These are phyloP conservation scores for Arthrobotrys iridis DNA, from an alignment of 2,329 filamentous ascomycete genomes.

Conservation along the genomic window DNA sequence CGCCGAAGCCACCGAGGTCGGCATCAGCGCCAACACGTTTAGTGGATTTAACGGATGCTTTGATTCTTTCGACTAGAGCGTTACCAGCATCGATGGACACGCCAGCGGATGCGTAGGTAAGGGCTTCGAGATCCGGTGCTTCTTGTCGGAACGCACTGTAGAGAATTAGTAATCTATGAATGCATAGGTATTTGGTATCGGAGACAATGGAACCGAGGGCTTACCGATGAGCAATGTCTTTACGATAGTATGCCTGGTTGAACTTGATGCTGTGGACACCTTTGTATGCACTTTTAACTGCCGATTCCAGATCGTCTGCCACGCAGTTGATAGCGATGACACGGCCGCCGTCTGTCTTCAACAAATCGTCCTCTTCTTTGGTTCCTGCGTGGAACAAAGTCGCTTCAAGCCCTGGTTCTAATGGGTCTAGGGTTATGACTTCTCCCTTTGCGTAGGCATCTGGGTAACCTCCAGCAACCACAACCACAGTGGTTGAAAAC, in stretches of 20 bases:
- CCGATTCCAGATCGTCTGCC: constrained; percentile 77
- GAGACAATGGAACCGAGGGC: neutral
- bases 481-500: constrained; percentile 91
- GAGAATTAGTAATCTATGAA: constrained; percentile 19
- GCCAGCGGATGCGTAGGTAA: constrained; percentile 93
- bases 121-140: constrained; percentile 62
- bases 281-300: constrained; percentile 86
- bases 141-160: constrained; percentile 58
- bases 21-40: constrained; percentile 87
- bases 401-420: constrained; percentile 63
- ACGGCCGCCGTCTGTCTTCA: constrained; percentile 84
- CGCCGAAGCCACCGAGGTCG: constrained; percentile 94
- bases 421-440: constrained; percentile 66
- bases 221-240: constrained; percentile 83
- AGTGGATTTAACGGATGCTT: constrained; percentile 85
- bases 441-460: constrained; percentile 84
- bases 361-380: constrained; percentile 69
- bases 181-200: neutral
- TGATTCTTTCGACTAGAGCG: constrained; percentile 89
- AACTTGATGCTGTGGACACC: constrained; percentile 83
- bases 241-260: constrained; percentile 88
- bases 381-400: constrained; percentile 96
- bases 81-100: constrained; percentile 96
- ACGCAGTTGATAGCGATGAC: constrained; percentile 93
- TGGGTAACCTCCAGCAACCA: constrained; percentile 91